Percentiles rank a stretch among this genome's conserved stretches.
phyloP scores from a whole-genome alignment of 495 filamentous ascomycete genomes.

The Penicillium canariense region DNA sequence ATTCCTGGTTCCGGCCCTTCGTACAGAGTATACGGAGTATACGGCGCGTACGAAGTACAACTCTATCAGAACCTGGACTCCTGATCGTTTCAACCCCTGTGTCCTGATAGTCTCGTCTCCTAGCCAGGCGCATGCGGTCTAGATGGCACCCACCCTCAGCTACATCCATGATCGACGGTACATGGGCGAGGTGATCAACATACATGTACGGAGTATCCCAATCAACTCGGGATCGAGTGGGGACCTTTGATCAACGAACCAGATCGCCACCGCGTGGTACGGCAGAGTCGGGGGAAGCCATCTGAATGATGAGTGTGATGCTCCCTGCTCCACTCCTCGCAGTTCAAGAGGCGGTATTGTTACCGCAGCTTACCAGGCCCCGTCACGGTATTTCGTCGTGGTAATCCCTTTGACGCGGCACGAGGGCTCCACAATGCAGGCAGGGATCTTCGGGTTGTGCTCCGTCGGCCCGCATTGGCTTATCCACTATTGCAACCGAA shows the following conservation, averaged over 20 bases:
- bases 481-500: slow-evolving; percentile 8
- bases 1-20: no score
- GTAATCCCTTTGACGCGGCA: not conserved
- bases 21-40: no score
- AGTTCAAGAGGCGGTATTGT: not conserved
- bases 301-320: not conserved
- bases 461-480: slow-evolving; percentile 9
- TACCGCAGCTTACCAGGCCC: slow-evolving; percentile 1
- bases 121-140: not conserved
- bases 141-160: not conserved
- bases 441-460: slow-evolving; percentile 13
- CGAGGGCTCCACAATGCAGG: not conserved
- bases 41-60: no score
- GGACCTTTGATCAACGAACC: slow-evolving; percentile 12
- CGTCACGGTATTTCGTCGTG: slow-evolving; percentile 15
- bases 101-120: not conserved
- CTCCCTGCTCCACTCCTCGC: no score
- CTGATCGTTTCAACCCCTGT: no score
- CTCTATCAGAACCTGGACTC: not conserved
- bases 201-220: not conserved
- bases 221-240: not conserved
- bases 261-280: slow-evolving; percentile 3
- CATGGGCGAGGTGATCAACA: slow-evolving; percentile 1
- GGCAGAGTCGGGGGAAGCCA: no score
- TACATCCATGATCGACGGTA: not conserved